A percentile compares a stretch with the other conserved stretches of the same genome.
These are phyloP conservation scores for Viridothelium virens DNA, from an alignment of 495 filamentous ascomycete species.

Conservation along the genomic window DNA sequence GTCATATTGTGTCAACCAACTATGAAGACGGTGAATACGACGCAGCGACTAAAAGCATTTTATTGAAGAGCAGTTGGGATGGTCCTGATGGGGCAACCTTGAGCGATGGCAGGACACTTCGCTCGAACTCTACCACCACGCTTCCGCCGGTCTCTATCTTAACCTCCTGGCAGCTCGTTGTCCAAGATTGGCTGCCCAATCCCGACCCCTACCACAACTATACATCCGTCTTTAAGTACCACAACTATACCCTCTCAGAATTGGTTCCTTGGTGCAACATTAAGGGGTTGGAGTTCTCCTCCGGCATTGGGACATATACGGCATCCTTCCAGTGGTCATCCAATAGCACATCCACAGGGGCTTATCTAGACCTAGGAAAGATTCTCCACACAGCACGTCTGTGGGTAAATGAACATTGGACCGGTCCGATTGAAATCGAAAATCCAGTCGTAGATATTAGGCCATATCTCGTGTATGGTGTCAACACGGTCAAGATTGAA, in stretches of 20 bases:
- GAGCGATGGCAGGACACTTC: not conserved
- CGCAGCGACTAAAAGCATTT: not conserved
- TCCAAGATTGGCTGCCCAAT: slow-evolving; percentile 5
- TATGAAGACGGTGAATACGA: not conserved
- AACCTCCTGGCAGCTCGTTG: not conserved
- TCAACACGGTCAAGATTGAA: slow-evolving; percentile 2
- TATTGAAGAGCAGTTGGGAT: not conserved
- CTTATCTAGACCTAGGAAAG: not conserved
- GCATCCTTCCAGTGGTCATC: not conserved
- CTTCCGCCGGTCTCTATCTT: not conserved
- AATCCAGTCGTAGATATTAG: slow-evolving; percentile 6
- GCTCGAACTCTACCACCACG: not conserved
- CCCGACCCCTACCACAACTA: not conserved
- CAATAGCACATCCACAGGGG: not conserved
- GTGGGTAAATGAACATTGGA: not conserved
- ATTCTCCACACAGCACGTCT: slow-evolving; percentile 4
- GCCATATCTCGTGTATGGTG: not conserved
- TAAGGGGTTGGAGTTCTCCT: not conserved
- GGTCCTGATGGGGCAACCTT: not conserved
- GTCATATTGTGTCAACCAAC: not conserved
- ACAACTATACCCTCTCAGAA: not conserved
- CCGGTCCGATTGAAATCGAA: not conserved
- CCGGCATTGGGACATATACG: not conserved
- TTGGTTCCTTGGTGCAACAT: not conserved
- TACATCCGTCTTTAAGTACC: not conserved